These are phyloP conservation scores for Starmerella gropengiesseri DNA, from an alignment of 805 yeast species.

Conservation along the genomic window DNA sequence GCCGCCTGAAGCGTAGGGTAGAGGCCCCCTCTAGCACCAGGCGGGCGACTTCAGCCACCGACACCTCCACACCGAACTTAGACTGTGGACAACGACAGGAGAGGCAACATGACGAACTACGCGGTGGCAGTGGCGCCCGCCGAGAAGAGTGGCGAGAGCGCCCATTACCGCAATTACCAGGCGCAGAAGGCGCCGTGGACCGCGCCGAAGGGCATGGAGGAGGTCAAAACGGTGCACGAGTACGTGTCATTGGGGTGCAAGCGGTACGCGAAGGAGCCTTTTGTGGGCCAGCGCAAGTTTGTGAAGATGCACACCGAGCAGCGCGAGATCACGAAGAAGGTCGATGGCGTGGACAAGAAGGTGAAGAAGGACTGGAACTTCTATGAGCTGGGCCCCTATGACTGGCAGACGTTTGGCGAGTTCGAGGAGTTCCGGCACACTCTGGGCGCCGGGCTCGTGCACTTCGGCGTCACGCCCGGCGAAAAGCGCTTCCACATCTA, in stretches of 20 bases:
- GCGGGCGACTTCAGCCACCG: too few relatives aligned
- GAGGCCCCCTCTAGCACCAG: constrained; percentile 2
- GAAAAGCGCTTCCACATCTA: constrained; percentile 65
- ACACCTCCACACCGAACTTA: too few relatives aligned
- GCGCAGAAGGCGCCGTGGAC: constrained; percentile 34
- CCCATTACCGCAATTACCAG: constrained; percentile 28
- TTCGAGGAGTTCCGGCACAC: constrained; percentile 39
- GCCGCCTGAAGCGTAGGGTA: constrained; percentile 3
- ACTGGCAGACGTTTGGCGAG: constrained; percentile 52
- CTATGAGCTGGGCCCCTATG: constrained; percentile 68
- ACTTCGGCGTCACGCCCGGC: constrained; percentile 60
- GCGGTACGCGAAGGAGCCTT: constrained; percentile 42
- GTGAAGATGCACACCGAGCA: constrained; percentile 64
- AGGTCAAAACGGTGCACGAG: constrained; percentile 51
- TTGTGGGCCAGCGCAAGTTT: constrained; percentile 72
- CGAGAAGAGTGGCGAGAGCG: constrained; percentile 30
- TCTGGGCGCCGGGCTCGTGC: constrained; percentile 65
- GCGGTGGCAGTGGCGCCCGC: constrained; percentile 29
- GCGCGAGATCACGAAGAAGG: constrained; percentile 58
- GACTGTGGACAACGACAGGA: too few relatives aligned
- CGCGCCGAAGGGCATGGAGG: constrained; percentile 56
- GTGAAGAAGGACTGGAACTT: constrained; percentile 81
- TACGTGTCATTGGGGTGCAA: constrained; percentile 51
- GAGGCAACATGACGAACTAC: constrained; percentile 11
- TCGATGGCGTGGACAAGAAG: constrained; percentile 63